phyloP scores from a whole-genome alignment of 139 green algal genomes.

The Penium margaritaceum region DNA sequence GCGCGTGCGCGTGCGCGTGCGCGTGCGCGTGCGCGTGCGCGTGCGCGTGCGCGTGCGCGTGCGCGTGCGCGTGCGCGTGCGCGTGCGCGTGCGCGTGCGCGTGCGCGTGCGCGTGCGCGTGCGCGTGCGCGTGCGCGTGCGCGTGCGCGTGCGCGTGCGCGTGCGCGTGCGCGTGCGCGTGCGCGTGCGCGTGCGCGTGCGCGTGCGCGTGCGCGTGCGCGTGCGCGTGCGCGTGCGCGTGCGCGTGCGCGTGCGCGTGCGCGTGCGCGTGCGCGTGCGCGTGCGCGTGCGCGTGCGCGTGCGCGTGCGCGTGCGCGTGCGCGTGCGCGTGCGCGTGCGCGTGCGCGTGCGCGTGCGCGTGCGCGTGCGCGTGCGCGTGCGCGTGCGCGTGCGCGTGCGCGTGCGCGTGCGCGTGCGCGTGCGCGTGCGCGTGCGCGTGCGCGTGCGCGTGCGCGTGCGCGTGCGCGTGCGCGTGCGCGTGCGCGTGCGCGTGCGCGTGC shows the following conservation, averaged over 20 bases:
- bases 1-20: neutral
- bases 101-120: neutral
- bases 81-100: slow-evolving; percentile 1
- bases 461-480: slow-evolving; percentile 10
- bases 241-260: neutral
- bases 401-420: slow-evolving; percentile 10
- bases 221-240: neutral
- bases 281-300: neutral
- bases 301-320: neutral
- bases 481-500: slow-evolving; percentile 9
- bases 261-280: neutral
- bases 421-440: slow-evolving; percentile 9
- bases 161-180: neutral
- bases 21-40: neutral
- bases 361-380: slow-evolving; percentile 8
- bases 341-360: neutral
- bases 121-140: neutral
- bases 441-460: slow-evolving; percentile 7
- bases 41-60: neutral
- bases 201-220: neutral
- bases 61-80: neutral
- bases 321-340: neutral
- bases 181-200: neutral
- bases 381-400: slow-evolving; percentile 7
- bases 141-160: neutral